Evolutionary conservation across 345 rosid genomes (phyloP).

Genomic region (Eucalyptus fibrosa): DNA sequence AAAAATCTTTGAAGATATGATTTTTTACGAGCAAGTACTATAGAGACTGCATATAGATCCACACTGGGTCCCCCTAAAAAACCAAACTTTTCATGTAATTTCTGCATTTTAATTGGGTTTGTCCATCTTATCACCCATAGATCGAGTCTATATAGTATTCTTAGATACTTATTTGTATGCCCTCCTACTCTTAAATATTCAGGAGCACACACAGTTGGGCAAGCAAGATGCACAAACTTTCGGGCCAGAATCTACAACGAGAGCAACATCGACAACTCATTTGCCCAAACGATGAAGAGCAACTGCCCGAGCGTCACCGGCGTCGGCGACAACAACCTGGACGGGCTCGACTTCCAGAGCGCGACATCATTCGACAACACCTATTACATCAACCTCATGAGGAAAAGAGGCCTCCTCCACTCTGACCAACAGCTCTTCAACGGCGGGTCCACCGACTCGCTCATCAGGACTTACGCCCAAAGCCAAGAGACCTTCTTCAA

Average conservation of each 20-base stretch:
- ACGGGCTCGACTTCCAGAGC: slow-evolving; percentile 33
- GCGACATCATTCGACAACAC: slow-evolving; percentile 41
- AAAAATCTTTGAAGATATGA: not conserved
- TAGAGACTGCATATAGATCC: not conserved
- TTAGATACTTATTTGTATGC: not conserved
- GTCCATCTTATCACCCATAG: not conserved
- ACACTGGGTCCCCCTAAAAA: not conserved
- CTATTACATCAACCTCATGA: slow-evolving; percentile 32
- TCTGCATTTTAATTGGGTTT: not conserved
- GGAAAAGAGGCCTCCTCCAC: slow-evolving; percentile 41
- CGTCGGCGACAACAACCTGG: slow-evolving; percentile 12
- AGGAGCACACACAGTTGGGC: slow-evolving; percentile 38
- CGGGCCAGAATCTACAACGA: slow-evolving; percentile 29
- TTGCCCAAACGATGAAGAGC: slow-evolving; percentile 17
- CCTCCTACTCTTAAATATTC: not conserved
- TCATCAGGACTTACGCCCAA: slow-evolving; percentile 23
- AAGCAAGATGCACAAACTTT: slow-evolving; percentile 33
- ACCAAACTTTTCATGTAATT: not conserved
- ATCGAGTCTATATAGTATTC: not conserved
- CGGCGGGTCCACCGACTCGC: slow-evolving; percentile 30
- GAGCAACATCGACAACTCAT: slow-evolving; percentile 28
- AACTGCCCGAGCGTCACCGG: slow-evolving; percentile 15
- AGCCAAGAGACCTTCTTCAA: slow-evolving; percentile 5
- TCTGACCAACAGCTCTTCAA: slow-evolving; percentile 33
- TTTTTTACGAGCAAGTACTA: not conserved